Conservation (phyloP, 1,284 basidiomycete species). For the Pterulicium gracile region DNA sequence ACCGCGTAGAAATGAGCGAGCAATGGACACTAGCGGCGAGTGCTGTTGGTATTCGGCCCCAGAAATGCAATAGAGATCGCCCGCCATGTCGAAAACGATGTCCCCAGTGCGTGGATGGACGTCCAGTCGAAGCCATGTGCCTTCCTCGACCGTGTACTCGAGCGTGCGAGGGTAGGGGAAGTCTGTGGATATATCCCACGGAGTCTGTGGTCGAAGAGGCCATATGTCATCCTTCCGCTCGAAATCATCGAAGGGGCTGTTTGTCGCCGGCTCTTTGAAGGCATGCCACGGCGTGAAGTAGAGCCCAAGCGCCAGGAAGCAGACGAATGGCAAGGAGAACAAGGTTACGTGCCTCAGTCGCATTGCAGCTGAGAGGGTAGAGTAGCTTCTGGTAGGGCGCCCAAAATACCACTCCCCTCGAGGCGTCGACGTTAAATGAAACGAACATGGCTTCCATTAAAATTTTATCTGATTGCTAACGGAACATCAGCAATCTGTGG, state of each 20-base stretch:
- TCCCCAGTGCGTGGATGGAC: conserved; percentile 58
- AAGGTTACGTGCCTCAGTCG: too few relatives aligned
- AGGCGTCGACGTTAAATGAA: too few relatives aligned
- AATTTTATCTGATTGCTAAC: too few relatives aligned
- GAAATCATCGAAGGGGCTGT: conserved; percentile 17
- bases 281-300: background rate
- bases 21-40: conserved; percentile 18
- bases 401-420: too few relatives aligned
- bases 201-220: conserved; percentile 49
- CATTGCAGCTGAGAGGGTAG: too few relatives aligned
- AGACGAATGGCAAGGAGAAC: too few relatives aligned
- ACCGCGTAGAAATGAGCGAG: conserved; percentile 43
- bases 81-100: conserved; percentile 64
- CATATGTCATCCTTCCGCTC: conserved; percentile 52
- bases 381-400: too few relatives aligned
- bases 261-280: background rate
- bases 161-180: conserved; percentile 53
- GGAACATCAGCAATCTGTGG: too few relatives aligned
- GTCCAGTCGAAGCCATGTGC: conserved; percentile 64
- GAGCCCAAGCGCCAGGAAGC: background rate
- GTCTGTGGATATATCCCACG: conserved; percentile 74
- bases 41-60: conserved; percentile 19
- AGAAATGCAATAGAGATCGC: conserved; percentile 62
- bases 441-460: too few relatives aligned
- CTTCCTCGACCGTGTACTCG: conserved; percentile 59